Evolutionary conservation across 2,329 filamentous ascomycete genomes (phyloP), one percentile per base, ranked within the genome.

Genomic region (Triangularia setosa): DNA sequence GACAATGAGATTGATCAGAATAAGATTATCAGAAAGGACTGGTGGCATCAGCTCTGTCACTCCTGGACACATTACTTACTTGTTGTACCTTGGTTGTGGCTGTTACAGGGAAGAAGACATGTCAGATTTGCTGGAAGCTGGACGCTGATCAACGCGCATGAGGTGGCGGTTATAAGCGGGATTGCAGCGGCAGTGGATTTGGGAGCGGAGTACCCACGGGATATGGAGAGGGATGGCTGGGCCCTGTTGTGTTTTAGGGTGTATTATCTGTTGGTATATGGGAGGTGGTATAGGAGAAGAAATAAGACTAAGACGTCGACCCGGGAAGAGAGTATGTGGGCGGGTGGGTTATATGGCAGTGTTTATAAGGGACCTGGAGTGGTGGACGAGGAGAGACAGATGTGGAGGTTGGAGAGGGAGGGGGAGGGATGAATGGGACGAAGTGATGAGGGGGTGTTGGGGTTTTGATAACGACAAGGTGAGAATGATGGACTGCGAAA

Each of bases 51-150:
- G 74, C 79, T 89, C 11, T 86, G 86, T 63, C 86, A 89, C 70
- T 79, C 81, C 3, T 89, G 82, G 81, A 84, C 85, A 33, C 87
- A 89, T 70, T 89, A 88, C 71, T 72, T 84, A 1, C 81, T 85
- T 33, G 87, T 89, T 1, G 87, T 92, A 1, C 89, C 89, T 0
- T 86, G 86, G 67, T 84, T 92, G 82, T 89, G 89, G 87, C 84
- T 89, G 24, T 81, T 92, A 2, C 88, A 92, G 68, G 88, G 87
- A 0, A 83, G 80, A 66, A 85, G 85, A 25, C 79, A 80, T 58
- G 91, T 89, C 0, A 78, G 81, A 23, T 91, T 86, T 72, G 88
- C 88, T 0, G 85, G 85, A 1, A 83, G 83, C 6, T 91, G 88
- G 89, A 91, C 89, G 0, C 78, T 91, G 63, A 40, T 90, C 64